A percentile compares a stretch with the other conserved stretches of the same genome.
phyloP scores from a whole-genome alignment of 2,329 filamentous ascomycete species.

The Trichophyton schoenleinii region DNA sequence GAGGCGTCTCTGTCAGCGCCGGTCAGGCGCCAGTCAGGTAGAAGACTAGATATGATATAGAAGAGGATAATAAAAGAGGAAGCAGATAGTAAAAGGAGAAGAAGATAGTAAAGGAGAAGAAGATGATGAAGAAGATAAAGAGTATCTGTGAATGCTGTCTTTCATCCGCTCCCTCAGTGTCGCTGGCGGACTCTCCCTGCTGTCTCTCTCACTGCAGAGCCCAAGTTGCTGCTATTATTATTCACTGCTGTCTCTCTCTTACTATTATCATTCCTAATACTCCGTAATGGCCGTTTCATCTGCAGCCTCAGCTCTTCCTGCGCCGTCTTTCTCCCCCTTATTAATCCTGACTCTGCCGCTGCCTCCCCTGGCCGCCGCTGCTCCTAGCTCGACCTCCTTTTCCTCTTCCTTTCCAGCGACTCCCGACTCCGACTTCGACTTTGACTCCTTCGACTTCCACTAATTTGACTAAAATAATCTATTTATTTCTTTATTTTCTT shows the following conservation, averaged over 20 bases:
- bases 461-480: not conserved
- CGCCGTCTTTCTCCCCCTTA: too few relatives aligned
- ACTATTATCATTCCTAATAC: not conserved
- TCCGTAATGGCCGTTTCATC: not conserved
- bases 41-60: not conserved
- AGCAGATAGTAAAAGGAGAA: not conserved
- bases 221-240: not conserved
- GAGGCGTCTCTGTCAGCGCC: not conserved
- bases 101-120: not conserved
- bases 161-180: too few relatives aligned
- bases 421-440: too few relatives aligned
- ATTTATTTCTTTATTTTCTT: not conserved
- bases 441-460: too few relatives aligned
- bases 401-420: not conserved
- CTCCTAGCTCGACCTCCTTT: not conserved
- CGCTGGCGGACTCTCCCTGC: not conserved
- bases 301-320: too few relatives aligned
- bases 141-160: constrained; percentile 5
- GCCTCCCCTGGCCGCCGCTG: not conserved
- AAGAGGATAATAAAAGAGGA: not conserved
- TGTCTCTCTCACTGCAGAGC: not conserved
- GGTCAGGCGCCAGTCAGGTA: not conserved
- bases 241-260: not conserved
- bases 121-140: not conserved
- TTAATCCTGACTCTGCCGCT: too few relatives aligned